These are phyloP conservation scores for Cladosporium sp. DNA, from an alignment of 2,329 filamentous ascomycete species.

Conservation along the genomic window DNA sequence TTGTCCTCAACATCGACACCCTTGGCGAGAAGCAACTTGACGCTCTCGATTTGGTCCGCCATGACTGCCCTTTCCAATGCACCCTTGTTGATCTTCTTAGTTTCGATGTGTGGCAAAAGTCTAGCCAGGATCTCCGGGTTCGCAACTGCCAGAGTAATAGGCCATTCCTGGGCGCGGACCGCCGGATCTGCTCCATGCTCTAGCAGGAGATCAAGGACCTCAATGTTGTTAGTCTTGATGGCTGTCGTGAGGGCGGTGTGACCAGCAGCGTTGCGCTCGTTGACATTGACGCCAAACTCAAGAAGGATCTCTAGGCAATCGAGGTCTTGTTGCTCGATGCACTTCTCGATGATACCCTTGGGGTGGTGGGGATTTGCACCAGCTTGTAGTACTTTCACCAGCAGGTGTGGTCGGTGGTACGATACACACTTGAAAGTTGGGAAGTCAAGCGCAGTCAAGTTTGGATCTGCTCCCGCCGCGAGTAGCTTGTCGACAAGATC, in stretches of 20 bases:
- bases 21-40: constrained; percentile 61
- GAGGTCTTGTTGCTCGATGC: constrained; percentile 58
- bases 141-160: constrained; percentile 63
- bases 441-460: constrained; percentile 58
- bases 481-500: constrained; percentile 61
- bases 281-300: constrained; percentile 56
- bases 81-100: constrained; percentile 61
- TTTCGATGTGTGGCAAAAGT: constrained; percentile 54
- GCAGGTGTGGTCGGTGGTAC: constrained; percentile 58
- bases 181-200: constrained; percentile 58
- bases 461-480: constrained; percentile 48
- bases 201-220: constrained; percentile 58
- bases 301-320: constrained; percentile 59
- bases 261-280: constrained; percentile 55
- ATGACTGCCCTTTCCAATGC: constrained; percentile 65
- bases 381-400: constrained; percentile 56
- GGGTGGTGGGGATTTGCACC: constrained; percentile 57
- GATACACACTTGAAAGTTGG: constrained; percentile 66
- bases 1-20: constrained; percentile 67
- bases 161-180: constrained; percentile 65
- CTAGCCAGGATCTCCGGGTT: constrained; percentile 57
- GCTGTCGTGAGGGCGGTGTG: constrained; percentile 63
- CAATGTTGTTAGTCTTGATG: constrained; percentile 56
- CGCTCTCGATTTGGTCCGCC: constrained; percentile 62
- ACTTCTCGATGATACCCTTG: constrained; percentile 63